Base-by-base conservation (phyloP, 148 eudicot species). In the Persicaria maculosa region DNA sequence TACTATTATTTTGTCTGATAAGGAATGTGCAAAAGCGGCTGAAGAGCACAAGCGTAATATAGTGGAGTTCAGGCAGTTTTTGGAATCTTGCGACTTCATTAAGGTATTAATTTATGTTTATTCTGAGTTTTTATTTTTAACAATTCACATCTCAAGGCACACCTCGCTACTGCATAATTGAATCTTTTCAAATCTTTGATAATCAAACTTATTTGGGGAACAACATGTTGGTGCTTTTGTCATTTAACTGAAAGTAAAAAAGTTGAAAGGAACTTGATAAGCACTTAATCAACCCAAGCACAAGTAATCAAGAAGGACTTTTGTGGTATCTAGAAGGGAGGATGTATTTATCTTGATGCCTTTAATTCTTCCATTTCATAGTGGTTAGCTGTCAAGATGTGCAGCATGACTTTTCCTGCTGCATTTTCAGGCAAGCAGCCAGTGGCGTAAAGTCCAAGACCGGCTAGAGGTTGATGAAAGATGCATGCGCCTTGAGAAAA, bases 381-480 rank as follows among this genome's bases (percentile, higher is more conserved):
- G 11, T 64, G 69, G 9, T 45, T 3, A 14, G 12, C 11, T 45
- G 12, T 69, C 64, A 65, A 19, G 54, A 36, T 67, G 70, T 46
- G 71, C 72, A 31, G 40, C 40, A 31, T 31, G 44, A 65, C n/a
- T 20, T 45, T 54, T 72, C 25, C 62, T 80, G 52, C 50, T 70
- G 62, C 74, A 44, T 74, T 65, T 14, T 65, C 47, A 96, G 99
- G 96, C 97, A 76, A 92, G 89, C 77, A 96, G 97, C 80, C 97
- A 96, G 76, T 96, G 99, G 99, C 78, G 99, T 50, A 96, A 81
- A 90, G 97, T 96, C 73, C 97, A 96, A 82, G 91, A 96, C 59
- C 96, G 95, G 53, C 83, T 96, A 78, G 97, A 92, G 88, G 83
- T 77, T 76, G 99, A 96, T 89, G 93, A 90, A 79, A 89, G 97